A percentile compares a stretch with the other conserved stretches of the same genome.
phyloP scores from a whole-genome alignment of 2,329 filamentous ascomycete genomes.

The Hymenoscyphus occultus region DNA sequence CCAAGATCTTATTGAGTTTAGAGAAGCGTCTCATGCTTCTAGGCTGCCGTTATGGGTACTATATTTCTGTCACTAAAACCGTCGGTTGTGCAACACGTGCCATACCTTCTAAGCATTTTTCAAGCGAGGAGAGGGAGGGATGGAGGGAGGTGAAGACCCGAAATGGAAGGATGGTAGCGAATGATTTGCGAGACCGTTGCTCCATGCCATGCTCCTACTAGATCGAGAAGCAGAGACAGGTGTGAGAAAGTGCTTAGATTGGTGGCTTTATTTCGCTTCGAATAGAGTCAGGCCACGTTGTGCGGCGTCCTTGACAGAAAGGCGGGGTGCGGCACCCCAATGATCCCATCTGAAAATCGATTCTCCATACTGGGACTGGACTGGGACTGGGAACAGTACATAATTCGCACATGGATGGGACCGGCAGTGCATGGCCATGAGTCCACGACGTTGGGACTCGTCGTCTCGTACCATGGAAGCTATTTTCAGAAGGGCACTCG shows the following conservation, averaged over 20 bases:
- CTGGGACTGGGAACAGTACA: background rate
- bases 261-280: slow-evolving; percentile 10
- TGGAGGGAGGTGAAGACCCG: background rate
- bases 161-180: background rate
- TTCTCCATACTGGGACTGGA: background rate
- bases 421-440: no score
- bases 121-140: background rate
- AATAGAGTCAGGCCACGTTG: slow-evolving; percentile 12
- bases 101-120: background rate
- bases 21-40: background rate
- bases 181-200: background rate
- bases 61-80: background rate
- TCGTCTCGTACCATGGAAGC: background rate
- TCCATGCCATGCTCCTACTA: background rate
- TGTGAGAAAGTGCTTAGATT: background rate
- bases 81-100: background rate
- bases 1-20: background rate
- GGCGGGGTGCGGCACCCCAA: background rate
- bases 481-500: slow-evolving; percentile 1
- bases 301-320: slow-evolving; percentile 1
- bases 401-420: background rate
- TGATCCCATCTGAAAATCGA: background rate
- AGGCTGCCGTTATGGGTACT: background rate
- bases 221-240: background rate
- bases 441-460: no score